These are phyloP conservation scores for Cladosporium sp. DNA, from an alignment of 2,329 filamentous ascomycete genomes.

Conservation along the genomic window DNA sequence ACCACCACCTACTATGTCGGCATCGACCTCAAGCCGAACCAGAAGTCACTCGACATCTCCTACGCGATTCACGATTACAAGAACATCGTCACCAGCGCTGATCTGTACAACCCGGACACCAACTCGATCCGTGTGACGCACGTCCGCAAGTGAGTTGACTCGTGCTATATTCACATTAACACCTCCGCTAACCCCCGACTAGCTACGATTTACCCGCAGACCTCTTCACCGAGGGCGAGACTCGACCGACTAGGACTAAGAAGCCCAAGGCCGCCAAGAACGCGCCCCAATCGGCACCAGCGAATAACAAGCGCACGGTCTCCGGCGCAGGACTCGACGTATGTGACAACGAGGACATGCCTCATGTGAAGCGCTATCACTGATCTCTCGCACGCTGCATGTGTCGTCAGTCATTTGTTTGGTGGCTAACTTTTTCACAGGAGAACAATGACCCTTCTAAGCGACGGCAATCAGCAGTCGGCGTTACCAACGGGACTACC, in stretches of 20 bases:
- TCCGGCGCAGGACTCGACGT: constrained; percentile 49
- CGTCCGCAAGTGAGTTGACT: constrained; percentile 71
- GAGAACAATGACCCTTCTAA: constrained; percentile 36
- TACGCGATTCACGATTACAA: constrained; percentile 86
- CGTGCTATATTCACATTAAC: background rate
- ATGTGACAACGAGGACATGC: constrained; percentile 32
- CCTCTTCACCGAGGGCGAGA: constrained; percentile 79
- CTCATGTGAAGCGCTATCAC: background rate
- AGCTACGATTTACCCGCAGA: constrained; percentile 88
- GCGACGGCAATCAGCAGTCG: constrained; percentile 32
- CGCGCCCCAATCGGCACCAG: constrained; percentile 21
- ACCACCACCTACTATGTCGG: constrained; percentile 96
- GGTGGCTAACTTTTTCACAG: constrained; percentile 20
- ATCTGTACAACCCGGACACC: constrained; percentile 71
- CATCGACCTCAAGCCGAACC: constrained; percentile 71
- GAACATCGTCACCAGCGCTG: constrained; percentile 72
- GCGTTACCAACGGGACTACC: constrained; percentile 22
- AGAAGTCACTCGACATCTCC: constrained; percentile 74
- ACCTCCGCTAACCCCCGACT: constrained; percentile 13
- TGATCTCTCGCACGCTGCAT: constrained; percentile 2
- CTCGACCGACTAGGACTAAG: constrained; percentile 44
- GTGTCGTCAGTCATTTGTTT: background rate
- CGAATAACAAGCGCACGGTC: constrained; percentile 46
- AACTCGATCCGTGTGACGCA: constrained; percentile 81
- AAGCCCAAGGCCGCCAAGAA: constrained; percentile 37